phyloP scores from a whole-genome alignment of 148 eudicot genomes.

The Dianthus caryophyllus region DNA sequence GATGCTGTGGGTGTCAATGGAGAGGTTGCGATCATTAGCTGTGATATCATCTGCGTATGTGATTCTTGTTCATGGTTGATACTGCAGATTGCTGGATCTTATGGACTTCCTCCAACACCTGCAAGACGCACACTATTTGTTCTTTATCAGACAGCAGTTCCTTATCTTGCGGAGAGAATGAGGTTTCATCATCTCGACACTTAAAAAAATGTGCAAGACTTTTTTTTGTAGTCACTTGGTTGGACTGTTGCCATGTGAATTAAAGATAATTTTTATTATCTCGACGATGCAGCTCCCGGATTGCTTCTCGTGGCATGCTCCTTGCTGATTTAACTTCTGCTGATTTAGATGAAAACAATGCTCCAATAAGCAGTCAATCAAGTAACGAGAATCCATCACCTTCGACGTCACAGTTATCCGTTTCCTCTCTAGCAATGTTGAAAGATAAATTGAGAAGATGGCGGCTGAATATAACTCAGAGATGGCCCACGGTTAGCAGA shows the following conservation, averaged over 20 bases:
- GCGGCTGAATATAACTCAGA: constrained; percentile 47
- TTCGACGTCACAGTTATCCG: constrained; percentile 36
- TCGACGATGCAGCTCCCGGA: constrained; percentile 61
- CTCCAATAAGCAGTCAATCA: constrained; percentile 33
- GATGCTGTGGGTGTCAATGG: not conserved
- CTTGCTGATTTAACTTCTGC: constrained; percentile 60
- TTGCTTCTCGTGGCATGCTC: constrained; percentile 82
- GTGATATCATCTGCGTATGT: not conserved
- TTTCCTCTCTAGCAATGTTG: constrained; percentile 47
- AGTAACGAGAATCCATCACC: constrained; percentile 37
- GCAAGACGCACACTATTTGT: constrained; percentile 91
- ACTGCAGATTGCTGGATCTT: constrained; percentile 82
- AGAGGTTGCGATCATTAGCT: not conserved
- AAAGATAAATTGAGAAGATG: constrained; percentile 50
- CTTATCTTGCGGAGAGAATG: constrained; percentile 89
- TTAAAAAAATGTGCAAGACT: not conserved
- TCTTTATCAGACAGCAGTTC: constrained; percentile 87
- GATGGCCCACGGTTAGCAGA: constrained; percentile 75
- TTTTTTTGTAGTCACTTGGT: not conserved
- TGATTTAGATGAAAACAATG: constrained; percentile 30
- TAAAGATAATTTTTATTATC: constrained; percentile 8
- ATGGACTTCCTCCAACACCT: constrained; percentile 93
- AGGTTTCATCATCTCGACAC: constrained; percentile 39
- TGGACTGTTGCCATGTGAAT: not conserved
- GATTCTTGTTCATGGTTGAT: constrained; percentile 10